These are phyloP conservation scores for Magnolia kwangsiensis DNA, from an alignment of 164 flowering plant genomes.

Conservation along the genomic window DNA sequence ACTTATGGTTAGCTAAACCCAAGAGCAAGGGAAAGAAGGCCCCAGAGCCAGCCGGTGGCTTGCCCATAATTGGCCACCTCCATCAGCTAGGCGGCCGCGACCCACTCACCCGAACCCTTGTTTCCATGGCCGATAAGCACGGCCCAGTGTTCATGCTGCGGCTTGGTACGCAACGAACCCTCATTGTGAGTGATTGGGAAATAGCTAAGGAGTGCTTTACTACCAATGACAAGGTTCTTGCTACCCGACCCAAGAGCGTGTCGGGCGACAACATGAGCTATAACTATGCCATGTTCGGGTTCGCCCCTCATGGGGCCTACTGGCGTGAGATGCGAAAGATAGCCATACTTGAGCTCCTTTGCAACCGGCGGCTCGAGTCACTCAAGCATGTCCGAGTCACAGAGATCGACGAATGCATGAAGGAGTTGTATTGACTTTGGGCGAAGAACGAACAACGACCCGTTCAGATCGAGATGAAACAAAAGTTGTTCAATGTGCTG, in stretches of 20 bases:
- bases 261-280: slow-evolving; percentile 4
- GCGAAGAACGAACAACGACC: not conserved
- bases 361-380: not conserved
- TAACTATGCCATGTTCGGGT: slow-evolving; percentile 6
- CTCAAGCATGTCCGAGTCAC: slow-evolving; percentile 1
- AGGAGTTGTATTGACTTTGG: not conserved
- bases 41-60: slow-evolving; percentile 10
- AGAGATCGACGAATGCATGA: not conserved
- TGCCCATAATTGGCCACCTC: slow-evolving; percentile 17
- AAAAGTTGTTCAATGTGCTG: slow-evolving; percentile 1
- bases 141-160: slow-evolving; percentile 13
- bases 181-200: slow-evolving; percentile 2
- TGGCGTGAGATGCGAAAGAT: slow-evolving; percentile 17
- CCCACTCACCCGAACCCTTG: not conserved
- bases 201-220: slow-evolving; percentile 16
- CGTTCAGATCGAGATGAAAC: slow-evolving; percentile 4
- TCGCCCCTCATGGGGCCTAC: slow-evolving; percentile 10
- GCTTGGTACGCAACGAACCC: slow-evolving; percentile 1
- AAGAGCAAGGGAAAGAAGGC: not conserved
- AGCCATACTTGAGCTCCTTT: slow-evolving; percentile 5
- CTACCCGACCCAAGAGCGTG: slow-evolving; percentile 7
- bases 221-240: slow-evolving; percentile 6
- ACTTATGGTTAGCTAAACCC: not conserved
- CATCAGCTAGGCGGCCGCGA: slow-evolving; percentile 4
- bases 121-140: slow-evolving; percentile 11